A percentile compares a stretch with the other conserved stretches of the same genome.
Evolutionary conservation across 805 yeast species (phyloP).

Genomic region (Metschnikowia anglica): DNA sequence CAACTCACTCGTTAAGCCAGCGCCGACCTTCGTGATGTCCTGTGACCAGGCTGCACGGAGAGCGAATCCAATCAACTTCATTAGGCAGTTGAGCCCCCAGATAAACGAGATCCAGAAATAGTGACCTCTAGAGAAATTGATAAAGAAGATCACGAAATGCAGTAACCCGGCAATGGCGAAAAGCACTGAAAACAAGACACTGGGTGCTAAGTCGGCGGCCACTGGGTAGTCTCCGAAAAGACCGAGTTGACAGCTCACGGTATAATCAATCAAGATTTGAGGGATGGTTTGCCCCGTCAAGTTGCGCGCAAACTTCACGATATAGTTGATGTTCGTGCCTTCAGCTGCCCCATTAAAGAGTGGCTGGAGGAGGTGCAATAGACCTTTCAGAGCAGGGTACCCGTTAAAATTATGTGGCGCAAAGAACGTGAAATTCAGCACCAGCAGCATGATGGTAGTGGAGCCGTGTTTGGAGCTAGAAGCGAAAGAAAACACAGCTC

Average conservation of each 20-base stretch:
- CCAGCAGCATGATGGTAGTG: no score
- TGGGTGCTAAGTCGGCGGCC: conserved; percentile 19
- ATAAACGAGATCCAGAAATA: conserved; percentile 23
- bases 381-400: conserved; percentile 21
- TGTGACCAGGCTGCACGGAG: conserved; percentile 20
- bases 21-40: conserved; percentile 16
- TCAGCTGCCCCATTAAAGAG: conserved; percentile 16
- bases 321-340: conserved; percentile 19
- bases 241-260: conserved; percentile 17
- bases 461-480: no score
- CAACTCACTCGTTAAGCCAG: conserved; percentile 22
- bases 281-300: conserved; percentile 17
- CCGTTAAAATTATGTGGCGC: conserved; percentile 20
- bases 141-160: conserved; percentile 18
- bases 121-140: conserved; percentile 24
- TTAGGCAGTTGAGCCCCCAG: conserved; percentile 18
- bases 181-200: conserved; percentile 18
- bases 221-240: conserved; percentile 25
- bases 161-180: conserved; percentile 18
- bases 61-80: conserved; percentile 20
- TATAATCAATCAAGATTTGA: conserved; percentile 13
- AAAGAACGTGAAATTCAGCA: conserved; percentile 11
- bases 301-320: conserved; percentile 11
- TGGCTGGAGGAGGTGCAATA: conserved; percentile 14
- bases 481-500: no score